These are phyloP conservation scores for Fusarium sp. DNA, from an alignment of 2,329 filamentous ascomycete genomes.

Conservation along the genomic window DNA sequence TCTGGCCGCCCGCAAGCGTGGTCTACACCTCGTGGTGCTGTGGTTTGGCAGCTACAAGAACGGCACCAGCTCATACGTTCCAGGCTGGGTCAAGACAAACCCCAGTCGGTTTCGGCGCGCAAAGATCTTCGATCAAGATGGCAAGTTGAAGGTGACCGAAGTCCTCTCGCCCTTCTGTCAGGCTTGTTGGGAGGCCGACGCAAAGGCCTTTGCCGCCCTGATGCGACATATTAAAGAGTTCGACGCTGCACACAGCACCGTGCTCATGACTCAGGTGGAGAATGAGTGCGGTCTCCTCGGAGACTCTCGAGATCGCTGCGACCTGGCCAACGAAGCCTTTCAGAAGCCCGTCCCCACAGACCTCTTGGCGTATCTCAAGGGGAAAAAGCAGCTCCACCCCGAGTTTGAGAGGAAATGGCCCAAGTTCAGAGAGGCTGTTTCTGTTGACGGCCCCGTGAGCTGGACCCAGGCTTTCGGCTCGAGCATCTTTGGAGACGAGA, in stretches of 20 bases:
- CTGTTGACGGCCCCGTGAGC: not conserved
- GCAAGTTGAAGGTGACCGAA: not conserved
- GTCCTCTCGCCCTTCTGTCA: not conserved
- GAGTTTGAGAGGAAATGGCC: not conserved
- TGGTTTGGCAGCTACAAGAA: not conserved
- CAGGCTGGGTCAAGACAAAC: not conserved
- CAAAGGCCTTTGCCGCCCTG: not conserved
- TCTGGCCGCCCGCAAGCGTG: not conserved
- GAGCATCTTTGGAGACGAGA: not conserved
- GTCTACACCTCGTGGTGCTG: not conserved
- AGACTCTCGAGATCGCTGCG: not conserved
- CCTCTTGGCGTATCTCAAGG: not conserved
- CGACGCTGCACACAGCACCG: not conserved
- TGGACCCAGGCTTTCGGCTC: not conserved
- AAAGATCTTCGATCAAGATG: not conserved
- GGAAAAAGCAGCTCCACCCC: not conserved
- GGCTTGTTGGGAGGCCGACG: not conserved
- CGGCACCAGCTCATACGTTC: not conserved
- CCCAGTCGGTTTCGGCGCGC: not conserved
- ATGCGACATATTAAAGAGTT: not conserved
- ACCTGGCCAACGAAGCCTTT: not conserved
- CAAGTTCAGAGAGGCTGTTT: not conserved
- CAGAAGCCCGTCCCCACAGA: not conserved
- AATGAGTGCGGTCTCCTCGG: not conserved
- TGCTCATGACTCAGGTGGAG: not conserved